phyloP scores from a whole-genome alignment of 164 flowering plant species.

The Stephania japonica region DNA sequence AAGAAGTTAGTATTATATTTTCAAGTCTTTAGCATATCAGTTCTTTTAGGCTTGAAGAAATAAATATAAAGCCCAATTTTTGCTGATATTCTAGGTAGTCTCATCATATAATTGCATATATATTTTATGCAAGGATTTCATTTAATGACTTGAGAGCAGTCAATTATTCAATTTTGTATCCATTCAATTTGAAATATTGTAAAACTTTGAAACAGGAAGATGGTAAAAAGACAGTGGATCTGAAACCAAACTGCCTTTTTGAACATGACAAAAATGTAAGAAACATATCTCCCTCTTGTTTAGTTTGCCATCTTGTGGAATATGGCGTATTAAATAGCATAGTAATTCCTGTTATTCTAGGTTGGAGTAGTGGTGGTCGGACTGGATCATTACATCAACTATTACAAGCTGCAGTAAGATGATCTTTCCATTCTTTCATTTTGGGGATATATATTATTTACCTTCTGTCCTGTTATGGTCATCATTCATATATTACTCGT shows the following conservation, averaged over 20 bases:
- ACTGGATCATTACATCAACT: conserved; percentile 70
- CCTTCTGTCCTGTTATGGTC: not conserved
- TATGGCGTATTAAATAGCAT: not conserved
- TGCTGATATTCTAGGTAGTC: no score
- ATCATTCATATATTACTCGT: not conserved
- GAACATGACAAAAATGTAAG: conserved; percentile 85
- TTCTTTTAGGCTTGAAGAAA: no score
- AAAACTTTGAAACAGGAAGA: conserved; percentile 56
- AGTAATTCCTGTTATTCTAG: conserved; percentile 29
- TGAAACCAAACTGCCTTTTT: conserved; percentile 48
- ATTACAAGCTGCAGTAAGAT: conserved; percentile 93
- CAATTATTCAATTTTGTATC: not conserved
- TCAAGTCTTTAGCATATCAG: no score
- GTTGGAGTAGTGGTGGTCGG: conserved; percentile 99
- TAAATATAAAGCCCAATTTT: no score
- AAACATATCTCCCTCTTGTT: conserved; percentile 19
- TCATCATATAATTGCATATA: no score
- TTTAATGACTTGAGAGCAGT: not conserved
- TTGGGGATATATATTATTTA: no score
- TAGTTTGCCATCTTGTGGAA: not conserved
- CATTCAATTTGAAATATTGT: not conserved
- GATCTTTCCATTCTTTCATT: not conserved
- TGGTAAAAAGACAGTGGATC: conserved; percentile 50
- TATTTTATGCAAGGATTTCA: no score
- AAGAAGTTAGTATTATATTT: no score